Evolutionary conservation across 2,329 filamentous ascomycete species (phyloP).

Genomic region (Ceratocystis lukuohia): DNA sequence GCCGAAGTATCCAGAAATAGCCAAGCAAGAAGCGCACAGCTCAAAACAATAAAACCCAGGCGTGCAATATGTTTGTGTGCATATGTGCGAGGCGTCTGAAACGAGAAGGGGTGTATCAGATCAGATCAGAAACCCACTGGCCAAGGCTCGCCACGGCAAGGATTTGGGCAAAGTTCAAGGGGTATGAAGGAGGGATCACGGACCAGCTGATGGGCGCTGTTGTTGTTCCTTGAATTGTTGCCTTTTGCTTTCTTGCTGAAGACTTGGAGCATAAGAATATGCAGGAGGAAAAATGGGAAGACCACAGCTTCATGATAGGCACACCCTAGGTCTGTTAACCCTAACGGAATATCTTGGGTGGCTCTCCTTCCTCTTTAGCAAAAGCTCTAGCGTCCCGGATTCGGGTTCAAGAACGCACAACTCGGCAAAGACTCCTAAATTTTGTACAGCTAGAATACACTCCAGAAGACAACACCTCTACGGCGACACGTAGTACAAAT

Average conservation of each 20-base stretch:
- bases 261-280: not conserved
- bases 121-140: conserved; percentile 2
- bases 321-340: too few species aligned
- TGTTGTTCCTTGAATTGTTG: too few species aligned
- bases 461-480: not conserved
- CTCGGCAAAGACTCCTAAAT: too few species aligned
- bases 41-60: not conserved
- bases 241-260: not conserved
- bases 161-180: not conserved
- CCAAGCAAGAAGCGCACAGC: too few species aligned
- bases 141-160: not conserved
- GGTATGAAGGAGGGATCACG: not conserved
- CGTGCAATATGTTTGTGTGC: not conserved
- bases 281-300: too few species aligned
- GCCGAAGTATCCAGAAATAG: too few species aligned
- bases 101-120: conserved; percentile 8
- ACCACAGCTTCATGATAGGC: too few species aligned
- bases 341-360: too few species aligned
- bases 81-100: not conserved
- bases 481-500: not conserved
- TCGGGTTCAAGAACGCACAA: too few species aligned
- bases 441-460: too few species aligned
- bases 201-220: not conserved
- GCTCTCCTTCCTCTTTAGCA: too few species aligned
- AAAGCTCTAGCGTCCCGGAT: too few species aligned